Evolutionary conservation across 2,329 filamentous ascomycete genomes (phyloP).

Genomic region (Apiospora rasikravindrae): DNA sequence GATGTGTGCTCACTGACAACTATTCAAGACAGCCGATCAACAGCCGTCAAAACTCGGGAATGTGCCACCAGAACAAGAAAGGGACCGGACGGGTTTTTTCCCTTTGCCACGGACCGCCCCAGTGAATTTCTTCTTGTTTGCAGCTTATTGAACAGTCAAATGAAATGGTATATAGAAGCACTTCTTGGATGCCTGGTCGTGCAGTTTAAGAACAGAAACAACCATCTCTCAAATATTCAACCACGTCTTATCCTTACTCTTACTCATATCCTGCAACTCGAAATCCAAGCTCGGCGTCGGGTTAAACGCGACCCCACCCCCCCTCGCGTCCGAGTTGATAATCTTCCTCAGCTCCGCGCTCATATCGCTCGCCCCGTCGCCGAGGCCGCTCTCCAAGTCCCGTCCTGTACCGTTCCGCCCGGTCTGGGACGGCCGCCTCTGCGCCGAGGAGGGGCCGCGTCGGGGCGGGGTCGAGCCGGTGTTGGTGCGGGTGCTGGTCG

Average conservation of each 20-base stretch:
- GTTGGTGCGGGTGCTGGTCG: neutral
- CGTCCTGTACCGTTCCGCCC: too few relatives aligned
- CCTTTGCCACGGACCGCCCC: too few relatives aligned
- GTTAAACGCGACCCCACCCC: neutral
- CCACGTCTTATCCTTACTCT: neutral
- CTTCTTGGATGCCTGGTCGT: neutral
- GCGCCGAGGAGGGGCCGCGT: neutral
- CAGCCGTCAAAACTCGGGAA: too few relatives aligned
- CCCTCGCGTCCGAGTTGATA: neutral
- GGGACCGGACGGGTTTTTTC: too few relatives aligned
- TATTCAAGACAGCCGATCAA: too few relatives aligned
- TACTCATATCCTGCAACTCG: neutral
- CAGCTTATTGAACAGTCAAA: neutral
- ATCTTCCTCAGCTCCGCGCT: neutral
- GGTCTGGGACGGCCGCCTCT: neutral
- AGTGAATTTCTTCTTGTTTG: too few relatives aligned
- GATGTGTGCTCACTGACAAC: too few relatives aligned
- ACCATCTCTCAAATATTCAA: too few relatives aligned
- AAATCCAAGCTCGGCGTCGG: neutral
- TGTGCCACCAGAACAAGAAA: too few relatives aligned
- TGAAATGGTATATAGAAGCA: neutral
- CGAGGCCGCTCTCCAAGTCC: neutral
- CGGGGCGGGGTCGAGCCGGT: too few relatives aligned
- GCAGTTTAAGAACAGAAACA: neutral
- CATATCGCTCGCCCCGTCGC: neutral